Conservation (phyloP, 345 rosid genomes). For the Moricandia moricandioides region DNA sequence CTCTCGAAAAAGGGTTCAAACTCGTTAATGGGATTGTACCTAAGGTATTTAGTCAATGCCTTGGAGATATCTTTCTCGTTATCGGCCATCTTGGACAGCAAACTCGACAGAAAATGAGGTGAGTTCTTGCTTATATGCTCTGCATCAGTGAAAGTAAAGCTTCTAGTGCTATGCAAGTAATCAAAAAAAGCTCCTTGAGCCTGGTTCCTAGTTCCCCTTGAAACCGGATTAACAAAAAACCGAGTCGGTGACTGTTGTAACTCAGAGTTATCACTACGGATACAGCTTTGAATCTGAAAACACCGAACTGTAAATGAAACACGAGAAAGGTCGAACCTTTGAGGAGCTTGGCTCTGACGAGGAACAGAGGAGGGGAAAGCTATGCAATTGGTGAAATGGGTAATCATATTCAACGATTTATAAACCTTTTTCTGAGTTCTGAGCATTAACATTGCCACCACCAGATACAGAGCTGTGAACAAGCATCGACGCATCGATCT, state of each 20-base stretch:
- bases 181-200: constrained; percentile 68
- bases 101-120: constrained; percentile 46
- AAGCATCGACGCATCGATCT: neutral
- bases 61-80: constrained; percentile 44
- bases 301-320: constrained; percentile 32
- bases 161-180: constrained; percentile 72
- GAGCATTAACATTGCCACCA: constrained; percentile 40
- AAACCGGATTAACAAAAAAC: constrained; percentile 31
- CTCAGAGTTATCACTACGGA: constrained; percentile 25
- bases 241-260: constrained; percentile 27
- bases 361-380: constrained; percentile 34
- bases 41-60: constrained; percentile 51
- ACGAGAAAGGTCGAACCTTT: constrained; percentile 36
- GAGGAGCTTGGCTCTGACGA: constrained; percentile 28
- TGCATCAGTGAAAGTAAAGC: constrained; percentile 55
- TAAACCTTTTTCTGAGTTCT: constrained; percentile 30
- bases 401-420: constrained; percentile 39
- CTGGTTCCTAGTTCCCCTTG: constrained; percentile 45
- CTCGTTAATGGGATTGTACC: constrained; percentile 81
- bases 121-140: constrained; percentile 86
- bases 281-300: constrained; percentile 34
- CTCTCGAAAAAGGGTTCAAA: constrained; percentile 91
- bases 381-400: constrained; percentile 30
- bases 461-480: neutral
- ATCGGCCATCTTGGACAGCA: constrained; percentile 58